phyloP scores from a whole-genome alignment of 148 eudicot species.

The Chenopodium album region DNA sequence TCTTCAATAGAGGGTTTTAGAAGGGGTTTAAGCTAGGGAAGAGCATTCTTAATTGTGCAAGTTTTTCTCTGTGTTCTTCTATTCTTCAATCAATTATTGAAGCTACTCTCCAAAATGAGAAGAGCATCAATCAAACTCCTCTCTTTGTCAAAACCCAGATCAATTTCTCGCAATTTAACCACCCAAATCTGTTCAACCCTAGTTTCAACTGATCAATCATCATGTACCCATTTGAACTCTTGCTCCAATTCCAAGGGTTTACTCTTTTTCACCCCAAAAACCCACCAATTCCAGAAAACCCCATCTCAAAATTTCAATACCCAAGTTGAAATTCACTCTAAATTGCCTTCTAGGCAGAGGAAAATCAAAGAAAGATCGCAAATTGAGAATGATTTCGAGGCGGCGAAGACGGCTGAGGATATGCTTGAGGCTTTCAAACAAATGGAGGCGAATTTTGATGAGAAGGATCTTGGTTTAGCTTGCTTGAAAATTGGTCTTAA shows the following conservation, averaged over 20 bases:
- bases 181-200: conserved; percentile 27
- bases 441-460: conserved; percentile 75
- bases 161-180: conserved; percentile 32
- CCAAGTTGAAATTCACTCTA: conserved; percentile 39
- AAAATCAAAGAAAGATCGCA: conserved; percentile 54
- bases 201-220: conserved; percentile 23
- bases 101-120: conserved; percentile 41
- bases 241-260: conserved; percentile 30
- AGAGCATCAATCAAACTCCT: conserved; percentile 59
- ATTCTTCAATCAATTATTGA: background rate
- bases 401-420: conserved; percentile 61
- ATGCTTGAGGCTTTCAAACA: conserved; percentile 71
- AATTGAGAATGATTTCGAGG: conserved; percentile 76
- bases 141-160: conserved; percentile 30
- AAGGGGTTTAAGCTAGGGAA: conserved; percentile 14
- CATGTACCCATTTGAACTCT: conserved; percentile 33
- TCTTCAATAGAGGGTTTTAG: conserved; percentile 3
- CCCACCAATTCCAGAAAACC: conserved; percentile 24
- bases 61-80: background rate
- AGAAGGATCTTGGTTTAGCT: conserved; percentile 73
- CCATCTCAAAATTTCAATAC: conserved; percentile 52
- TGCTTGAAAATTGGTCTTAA: conserved; percentile 79
- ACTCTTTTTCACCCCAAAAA: conserved; percentile 21
- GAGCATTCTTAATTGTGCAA: too few species aligned
- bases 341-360: conserved; percentile 61